These are phyloP conservation scores for Quercus dentata DNA, from an alignment of 306 rosid species.

Conservation along the genomic window DNA sequence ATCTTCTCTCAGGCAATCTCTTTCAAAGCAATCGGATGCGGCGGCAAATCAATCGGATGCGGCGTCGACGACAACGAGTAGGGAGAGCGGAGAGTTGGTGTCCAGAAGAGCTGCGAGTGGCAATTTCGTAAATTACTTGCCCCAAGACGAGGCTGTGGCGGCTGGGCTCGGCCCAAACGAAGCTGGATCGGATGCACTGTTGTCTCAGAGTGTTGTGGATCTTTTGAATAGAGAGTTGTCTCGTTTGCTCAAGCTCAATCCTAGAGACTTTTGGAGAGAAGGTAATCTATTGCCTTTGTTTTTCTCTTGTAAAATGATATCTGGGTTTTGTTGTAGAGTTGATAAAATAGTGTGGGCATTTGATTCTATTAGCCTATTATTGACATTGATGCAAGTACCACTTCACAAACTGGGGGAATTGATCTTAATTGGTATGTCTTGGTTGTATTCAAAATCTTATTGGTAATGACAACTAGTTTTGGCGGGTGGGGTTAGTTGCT, in stretches of 20 bases:
- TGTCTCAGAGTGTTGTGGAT: slow-evolving; percentile 92
- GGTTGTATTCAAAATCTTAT: background rate
- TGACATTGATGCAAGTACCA: no score
- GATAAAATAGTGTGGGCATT: background rate
- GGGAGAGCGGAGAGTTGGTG: slow-evolving; percentile 42
- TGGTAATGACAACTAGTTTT: background rate
- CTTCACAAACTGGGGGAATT: background rate
- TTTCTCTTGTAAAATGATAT: background rate
- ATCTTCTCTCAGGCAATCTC: slow-evolving; percentile 55
- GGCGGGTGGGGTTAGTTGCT: no score
- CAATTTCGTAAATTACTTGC: slow-evolving; percentile 76
- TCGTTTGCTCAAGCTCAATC: slow-evolving; percentile 73
- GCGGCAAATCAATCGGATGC: no score
- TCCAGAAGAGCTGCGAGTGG: slow-evolving; percentile 36
- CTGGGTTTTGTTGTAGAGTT: background rate
- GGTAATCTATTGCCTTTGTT: slow-evolving; percentile 34
- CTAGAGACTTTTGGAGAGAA: slow-evolving; percentile 85
- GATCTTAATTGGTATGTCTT: background rate
- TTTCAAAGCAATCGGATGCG: slow-evolving; percentile 35
- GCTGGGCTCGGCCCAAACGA: slow-evolving; percentile 80
- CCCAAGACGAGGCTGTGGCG: slow-evolving; percentile 95
- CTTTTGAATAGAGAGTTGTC: slow-evolving; percentile 78
- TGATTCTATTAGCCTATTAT: background rate
- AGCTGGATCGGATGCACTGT: slow-evolving; percentile 85
- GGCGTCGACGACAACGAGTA: slow-evolving; percentile 33